Evolutionary conservation across 176 grass and related monocot species (phyloP).

Genomic region (Lolium rigidum): DNA sequence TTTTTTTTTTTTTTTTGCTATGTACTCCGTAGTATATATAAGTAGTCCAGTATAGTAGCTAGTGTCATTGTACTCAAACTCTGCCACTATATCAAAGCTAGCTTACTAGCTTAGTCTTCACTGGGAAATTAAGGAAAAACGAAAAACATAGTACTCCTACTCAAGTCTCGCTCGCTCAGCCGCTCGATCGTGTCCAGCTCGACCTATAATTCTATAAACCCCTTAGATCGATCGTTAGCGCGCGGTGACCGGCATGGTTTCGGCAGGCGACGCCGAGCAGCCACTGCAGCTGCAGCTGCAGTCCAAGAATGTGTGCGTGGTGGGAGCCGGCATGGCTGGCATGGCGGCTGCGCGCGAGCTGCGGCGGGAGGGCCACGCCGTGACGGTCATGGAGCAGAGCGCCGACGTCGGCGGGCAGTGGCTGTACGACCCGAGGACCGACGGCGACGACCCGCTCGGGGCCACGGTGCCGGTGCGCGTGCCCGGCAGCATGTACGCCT

Average conservation of each 20-base stretch:
- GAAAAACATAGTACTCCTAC: no score
- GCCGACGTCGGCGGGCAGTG: constrained; percentile 7
- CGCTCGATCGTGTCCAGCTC: background rate
- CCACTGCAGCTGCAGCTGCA: background rate
- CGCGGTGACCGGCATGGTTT: background rate
- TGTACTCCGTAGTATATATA: background rate
- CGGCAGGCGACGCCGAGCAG: background rate
- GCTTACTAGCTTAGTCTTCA: no score
- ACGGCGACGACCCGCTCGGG: constrained; percentile 1
- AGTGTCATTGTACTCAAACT: no score
- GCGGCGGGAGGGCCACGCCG: background rate
- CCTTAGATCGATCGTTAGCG: background rate
- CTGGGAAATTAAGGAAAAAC: no score
- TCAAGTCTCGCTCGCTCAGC: background rate
- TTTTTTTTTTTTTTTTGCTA: background rate
- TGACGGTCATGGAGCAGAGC: constrained; percentile 22
- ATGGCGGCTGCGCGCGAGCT: background rate
- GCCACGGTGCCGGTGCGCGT: background rate
- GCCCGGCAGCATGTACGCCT: background rate
- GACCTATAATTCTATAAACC: background rate
- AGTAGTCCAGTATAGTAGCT: background rate
- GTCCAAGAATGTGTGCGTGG: constrained; percentile 3
- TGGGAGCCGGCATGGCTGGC: background rate
- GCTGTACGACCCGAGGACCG: background rate
- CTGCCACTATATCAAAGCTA: no score